Evolutionary conservation across 2,329 filamentous ascomycete species (phyloP).

Genomic region (Hypoxylon sp.): DNA sequence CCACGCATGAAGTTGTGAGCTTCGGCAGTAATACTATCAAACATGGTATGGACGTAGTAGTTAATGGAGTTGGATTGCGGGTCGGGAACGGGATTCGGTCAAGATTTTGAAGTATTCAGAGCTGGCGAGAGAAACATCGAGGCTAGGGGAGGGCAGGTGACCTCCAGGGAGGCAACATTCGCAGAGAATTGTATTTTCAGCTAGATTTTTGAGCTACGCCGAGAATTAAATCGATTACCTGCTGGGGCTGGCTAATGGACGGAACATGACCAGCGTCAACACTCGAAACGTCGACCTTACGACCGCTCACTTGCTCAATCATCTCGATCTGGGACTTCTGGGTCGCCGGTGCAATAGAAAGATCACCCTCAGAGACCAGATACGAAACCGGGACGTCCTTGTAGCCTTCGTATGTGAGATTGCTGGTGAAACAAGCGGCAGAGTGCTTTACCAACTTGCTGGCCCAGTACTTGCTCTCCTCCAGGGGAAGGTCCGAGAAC

Average conservation of each 20-base stretch:
- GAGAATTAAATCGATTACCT: constrained; percentile 36
- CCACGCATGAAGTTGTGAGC: too few species aligned
- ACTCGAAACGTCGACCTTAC: constrained; percentile 48
- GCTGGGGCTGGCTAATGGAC: constrained; percentile 37
- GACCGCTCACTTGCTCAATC: constrained; percentile 48
- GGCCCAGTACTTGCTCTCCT: constrained; percentile 30
- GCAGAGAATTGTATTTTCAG: background rate
- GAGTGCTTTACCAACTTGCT: constrained; percentile 43
- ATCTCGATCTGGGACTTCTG: constrained; percentile 47
- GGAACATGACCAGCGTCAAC: constrained; percentile 47
- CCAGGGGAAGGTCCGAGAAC: constrained; percentile 40
- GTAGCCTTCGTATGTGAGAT: constrained; percentile 49
- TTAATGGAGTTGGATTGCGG: too few species aligned
- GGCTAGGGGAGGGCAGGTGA: too few species aligned
- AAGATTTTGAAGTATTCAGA: too few species aligned
- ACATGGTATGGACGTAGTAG: too few species aligned
- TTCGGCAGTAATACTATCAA: too few species aligned
- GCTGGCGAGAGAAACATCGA: too few species aligned
- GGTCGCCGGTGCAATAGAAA: constrained; percentile 38
- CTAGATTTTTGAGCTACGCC: background rate
- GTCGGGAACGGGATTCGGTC: too few species aligned
- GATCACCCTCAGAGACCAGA: constrained; percentile 48
- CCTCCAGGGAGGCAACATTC: too few species aligned
- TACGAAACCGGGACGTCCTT: constrained; percentile 50
- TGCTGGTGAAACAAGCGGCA: constrained; percentile 41